Percentiles rank a stretch among this genome's conserved stretches.
Evolutionary conservation across 768 basidiomycete species (phyloP).

Genomic region (Cubamyces lactineus): DNA sequence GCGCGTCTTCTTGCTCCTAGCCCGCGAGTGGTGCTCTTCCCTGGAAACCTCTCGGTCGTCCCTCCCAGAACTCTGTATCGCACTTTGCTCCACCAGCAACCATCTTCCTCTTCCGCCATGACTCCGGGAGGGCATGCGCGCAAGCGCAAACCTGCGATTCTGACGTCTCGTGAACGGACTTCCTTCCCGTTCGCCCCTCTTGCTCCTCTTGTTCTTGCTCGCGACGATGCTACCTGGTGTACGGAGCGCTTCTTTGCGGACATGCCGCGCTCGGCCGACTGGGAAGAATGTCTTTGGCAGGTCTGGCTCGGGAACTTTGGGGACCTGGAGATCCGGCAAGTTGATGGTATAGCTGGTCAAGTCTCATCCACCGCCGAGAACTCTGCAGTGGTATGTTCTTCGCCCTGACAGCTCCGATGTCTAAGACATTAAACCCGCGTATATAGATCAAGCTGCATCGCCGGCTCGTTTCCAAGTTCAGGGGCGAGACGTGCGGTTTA

Average conservation of each 20-base stretch:
- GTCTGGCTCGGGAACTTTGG: constrained; percentile 60
- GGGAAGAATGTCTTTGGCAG: constrained; percentile 71
- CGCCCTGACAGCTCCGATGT: neutral
- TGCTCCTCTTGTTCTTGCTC: constrained; percentile 48
- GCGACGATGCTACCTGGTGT: constrained; percentile 60
- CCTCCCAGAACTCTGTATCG: constrained; percentile 32
- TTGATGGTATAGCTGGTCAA: neutral
- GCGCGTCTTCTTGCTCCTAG: constrained; percentile 63
- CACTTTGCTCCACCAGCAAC: constrained; percentile 24
- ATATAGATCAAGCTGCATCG: constrained; percentile 44
- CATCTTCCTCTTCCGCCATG: constrained; percentile 16
- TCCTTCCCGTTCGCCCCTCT: constrained; percentile 45
- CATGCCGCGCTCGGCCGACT: constrained; percentile 52
- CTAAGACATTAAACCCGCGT: neutral
- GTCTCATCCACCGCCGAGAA: constrained; percentile 31
- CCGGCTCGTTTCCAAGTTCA: constrained; percentile 51
- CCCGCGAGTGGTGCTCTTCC: constrained; percentile 52
- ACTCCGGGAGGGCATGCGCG: neutral
- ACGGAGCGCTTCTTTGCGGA: constrained; percentile 55
- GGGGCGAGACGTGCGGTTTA: constrained; percentile 57
- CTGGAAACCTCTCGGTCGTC: constrained; percentile 43
- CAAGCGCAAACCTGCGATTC: constrained; percentile 32
- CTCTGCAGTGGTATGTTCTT: constrained; percentile 1
- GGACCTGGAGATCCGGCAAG: constrained; percentile 34
- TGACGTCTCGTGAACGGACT: constrained; percentile 36